Evolutionary conservation across 257 asterid species (phyloP), one percentile per base, ranked within the genome.

Genomic region (Gentiana straminea): DNA sequence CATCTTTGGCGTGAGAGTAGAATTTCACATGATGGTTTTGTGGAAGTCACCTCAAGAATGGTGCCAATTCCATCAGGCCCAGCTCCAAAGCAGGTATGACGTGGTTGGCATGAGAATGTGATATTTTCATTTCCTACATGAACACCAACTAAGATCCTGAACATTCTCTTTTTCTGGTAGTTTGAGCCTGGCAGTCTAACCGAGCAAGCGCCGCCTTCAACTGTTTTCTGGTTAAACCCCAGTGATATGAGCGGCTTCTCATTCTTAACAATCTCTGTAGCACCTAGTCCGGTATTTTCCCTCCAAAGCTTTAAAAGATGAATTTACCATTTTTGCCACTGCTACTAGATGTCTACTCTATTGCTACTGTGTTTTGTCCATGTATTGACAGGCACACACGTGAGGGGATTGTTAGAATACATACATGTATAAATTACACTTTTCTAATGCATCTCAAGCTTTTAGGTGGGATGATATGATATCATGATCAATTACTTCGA

Each of bases 111-210:
- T 41, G 9, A 41, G 46, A 7, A 41, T 41, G 8, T 41, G 7
- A 41, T 41, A 10, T 41, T 8, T 5, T 41, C 8, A 41, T 41
- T 2, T 7, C 46, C 46, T 41, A 5, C 10, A 41, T 15, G 35
- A 58, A 8, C 44, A 13, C 5, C 64, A 10, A 52, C 44, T 4
- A 41, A 41, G 8, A 41, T 41, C 9, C 46, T 57, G 38, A 75
- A 68, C 62, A 51, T 64, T 61, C 33, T 59, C 57, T 65, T 61
- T 73, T 49, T 75, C 66, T 63, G 45, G 65, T 65, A 91, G 99
- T 73, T 77, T 72, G 99, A 92, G 74, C 99, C 99, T 59, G 99
- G 99, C 53, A 82, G 94, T 72, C 99, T 88, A 68, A 88, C 97
- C 61, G 97, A 88, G 76, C 99, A 92, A 77, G 86, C 99, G 59